Evolutionary conservation across 495 filamentous ascomycete species (phyloP).

Genomic region (Polyplosphaeria fusca): DNA sequence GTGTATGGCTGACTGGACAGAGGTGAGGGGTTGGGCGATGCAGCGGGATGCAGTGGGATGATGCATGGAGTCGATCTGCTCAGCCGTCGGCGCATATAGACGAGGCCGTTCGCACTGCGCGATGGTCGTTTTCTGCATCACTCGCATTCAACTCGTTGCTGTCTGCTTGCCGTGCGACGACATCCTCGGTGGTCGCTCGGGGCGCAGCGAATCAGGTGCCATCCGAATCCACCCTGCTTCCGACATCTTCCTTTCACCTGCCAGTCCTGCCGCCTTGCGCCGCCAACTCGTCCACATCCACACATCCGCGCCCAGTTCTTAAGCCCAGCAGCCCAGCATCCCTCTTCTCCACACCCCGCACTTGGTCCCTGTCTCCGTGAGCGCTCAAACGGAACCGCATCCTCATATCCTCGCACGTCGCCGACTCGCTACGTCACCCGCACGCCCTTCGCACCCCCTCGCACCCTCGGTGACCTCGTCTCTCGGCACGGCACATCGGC

Average conservation of each 20-base stretch:
- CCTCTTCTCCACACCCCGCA: background rate
- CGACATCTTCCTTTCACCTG: slow-evolving; percentile 29
- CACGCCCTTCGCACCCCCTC: background rate
- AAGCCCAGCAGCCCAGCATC: background rate
- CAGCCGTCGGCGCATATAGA: slow-evolving; percentile 9
- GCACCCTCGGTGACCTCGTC: background rate
- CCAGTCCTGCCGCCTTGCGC: background rate
- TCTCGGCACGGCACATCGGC: background rate
- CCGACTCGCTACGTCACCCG: slow-evolving; percentile 14
- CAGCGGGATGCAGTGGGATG: background rate
- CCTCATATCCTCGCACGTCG: background rate
- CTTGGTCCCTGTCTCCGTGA: background rate
- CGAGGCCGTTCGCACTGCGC: background rate
- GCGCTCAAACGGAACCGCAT: background rate
- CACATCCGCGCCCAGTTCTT: slow-evolving; percentile 8
- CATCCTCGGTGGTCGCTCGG: background rate
- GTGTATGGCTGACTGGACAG: slow-evolving; percentile 8
- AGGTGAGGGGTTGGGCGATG: slow-evolving; percentile 13
- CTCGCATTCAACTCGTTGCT: background rate
- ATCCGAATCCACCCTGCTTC: slow-evolving; percentile 12
- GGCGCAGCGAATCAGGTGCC: slow-evolving; percentile 10
- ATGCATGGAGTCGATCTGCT: slow-evolving; percentile 19
- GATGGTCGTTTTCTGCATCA: background rate
- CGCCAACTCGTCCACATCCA: slow-evolving; percentile 10
- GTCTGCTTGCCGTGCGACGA: background rate